These are phyloP conservation scores for Sclerotiophoma versabilis DNA, from an alignment of 2,329 filamentous ascomycete genomes.

Conservation along the genomic window DNA sequence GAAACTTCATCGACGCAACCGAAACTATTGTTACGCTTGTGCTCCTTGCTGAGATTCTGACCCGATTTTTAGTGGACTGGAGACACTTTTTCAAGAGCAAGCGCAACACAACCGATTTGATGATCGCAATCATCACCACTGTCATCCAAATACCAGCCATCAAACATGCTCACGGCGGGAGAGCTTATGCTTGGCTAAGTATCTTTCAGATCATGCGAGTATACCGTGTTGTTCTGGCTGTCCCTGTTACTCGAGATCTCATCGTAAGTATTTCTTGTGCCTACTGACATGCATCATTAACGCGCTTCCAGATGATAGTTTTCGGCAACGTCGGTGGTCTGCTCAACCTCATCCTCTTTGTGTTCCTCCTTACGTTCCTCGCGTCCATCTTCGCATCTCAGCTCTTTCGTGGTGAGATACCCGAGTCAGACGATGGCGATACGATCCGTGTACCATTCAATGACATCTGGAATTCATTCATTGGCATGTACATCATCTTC, in stretches of 20 bases:
- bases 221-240: conserved; percentile 88
- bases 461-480: conserved; percentile 92
- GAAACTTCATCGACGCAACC: conserved; percentile 70
- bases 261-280: conserved; percentile 64
- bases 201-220: conserved; percentile 91
- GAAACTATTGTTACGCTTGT: conserved; percentile 80
- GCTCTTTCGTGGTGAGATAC: conserved; percentile 87
- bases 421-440: conserved; percentile 67
- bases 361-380: conserved; percentile 93
- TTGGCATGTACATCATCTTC: conserved; percentile 97
- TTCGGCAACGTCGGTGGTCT: conserved; percentile 92
- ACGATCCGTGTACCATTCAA: conserved; percentile 78
- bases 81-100: conserved; percentile 76
- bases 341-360: conserved; percentile 91
- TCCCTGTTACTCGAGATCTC: conserved; percentile 85
- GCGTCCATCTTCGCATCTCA: conserved; percentile 93
- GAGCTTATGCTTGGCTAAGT: conserved; percentile 84
- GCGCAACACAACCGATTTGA: conserved; percentile 81
- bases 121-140: conserved; percentile 79
- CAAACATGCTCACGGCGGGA: conserved; percentile 65
- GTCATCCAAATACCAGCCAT: conserved; percentile 87
- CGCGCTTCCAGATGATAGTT: conserved; percentile 65
- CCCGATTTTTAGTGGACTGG: conserved; percentile 82
- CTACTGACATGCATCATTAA: conserved; percentile 26
- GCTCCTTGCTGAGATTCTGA: conserved; percentile 79